These are phyloP conservation scores for Dendryphion nanum DNA, from an alignment of 2,329 filamentous ascomycete genomes.

Conservation along the genomic window DNA sequence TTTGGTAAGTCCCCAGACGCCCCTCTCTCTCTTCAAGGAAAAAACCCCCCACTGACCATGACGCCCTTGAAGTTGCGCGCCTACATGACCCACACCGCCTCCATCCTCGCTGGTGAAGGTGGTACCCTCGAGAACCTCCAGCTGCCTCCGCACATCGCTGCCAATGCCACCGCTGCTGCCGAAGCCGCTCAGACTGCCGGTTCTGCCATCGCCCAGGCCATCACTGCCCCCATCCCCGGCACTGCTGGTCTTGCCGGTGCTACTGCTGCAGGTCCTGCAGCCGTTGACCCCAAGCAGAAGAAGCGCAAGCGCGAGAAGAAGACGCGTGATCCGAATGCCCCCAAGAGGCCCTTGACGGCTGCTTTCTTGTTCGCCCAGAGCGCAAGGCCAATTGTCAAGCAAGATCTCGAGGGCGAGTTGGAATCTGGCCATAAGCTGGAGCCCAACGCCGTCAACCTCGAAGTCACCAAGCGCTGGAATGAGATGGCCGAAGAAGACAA, in stretches of 20 bases:
- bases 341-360: slow-evolving; percentile 88
- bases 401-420: slow-evolving; percentile 51
- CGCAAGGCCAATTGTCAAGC: slow-evolving; percentile 77
- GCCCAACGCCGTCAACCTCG: slow-evolving; percentile 83
- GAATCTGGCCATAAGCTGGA: slow-evolving; percentile 67
- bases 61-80: slow-evolving; percentile 66
- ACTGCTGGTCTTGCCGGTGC: no score
- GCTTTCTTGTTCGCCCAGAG: slow-evolving; percentile 95
- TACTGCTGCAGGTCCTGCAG: slow-evolving; percentile 12
- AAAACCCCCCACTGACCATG: no score
- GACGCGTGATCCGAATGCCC: slow-evolving; percentile 78
- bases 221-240: no score
- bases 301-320: slow-evolving; percentile 86
- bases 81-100: slow-evolving; percentile 85
- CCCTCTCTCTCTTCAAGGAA: no score
- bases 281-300: slow-evolving; percentile 31
- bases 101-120: slow-evolving; percentile 57
- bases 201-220: slow-evolving; percentile 18
- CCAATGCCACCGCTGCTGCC: slow-evolving; percentile 25
- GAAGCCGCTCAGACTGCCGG: slow-evolving; percentile 25
- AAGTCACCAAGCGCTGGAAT: slow-evolving; percentile 83
- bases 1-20: no score
- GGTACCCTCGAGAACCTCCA: slow-evolving; percentile 39
- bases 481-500: slow-evolving; percentile 75
- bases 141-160: slow-evolving; percentile 43